Evolutionary conservation across 2,329 filamentous ascomycete genomes (phyloP).

Genomic region (Paecilomyces variotii): DNA sequence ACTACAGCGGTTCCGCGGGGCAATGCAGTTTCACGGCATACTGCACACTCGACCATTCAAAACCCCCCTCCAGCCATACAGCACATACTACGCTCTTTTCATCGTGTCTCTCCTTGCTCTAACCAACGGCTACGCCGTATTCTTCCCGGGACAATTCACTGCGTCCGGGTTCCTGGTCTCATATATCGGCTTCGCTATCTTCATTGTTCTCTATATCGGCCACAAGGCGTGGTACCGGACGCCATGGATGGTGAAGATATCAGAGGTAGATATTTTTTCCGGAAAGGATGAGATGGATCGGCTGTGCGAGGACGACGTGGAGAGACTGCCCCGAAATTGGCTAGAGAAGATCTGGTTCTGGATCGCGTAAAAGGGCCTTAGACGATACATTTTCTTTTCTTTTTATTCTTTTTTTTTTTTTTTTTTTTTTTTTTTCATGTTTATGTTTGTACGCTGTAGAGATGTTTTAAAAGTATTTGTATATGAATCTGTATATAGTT

Average conservation of each 20-base stretch:
- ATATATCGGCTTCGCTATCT: constrained; percentile 49
- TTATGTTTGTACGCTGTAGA: too few species aligned
- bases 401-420: not conserved
- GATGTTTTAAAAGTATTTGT: too few species aligned
- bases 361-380: constrained; percentile 27
- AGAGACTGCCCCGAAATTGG: constrained; percentile 33
- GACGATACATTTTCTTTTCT: too few species aligned
- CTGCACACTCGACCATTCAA: constrained; percentile 43
- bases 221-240: constrained; percentile 28
- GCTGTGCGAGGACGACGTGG: constrained; percentile 34
- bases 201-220: constrained; percentile 33
- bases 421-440: not conserved
- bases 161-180: constrained; percentile 44
- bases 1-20: constrained; percentile 44
- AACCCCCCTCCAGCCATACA: constrained; percentile 45
- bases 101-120: constrained; percentile 44
- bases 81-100: constrained; percentile 42
- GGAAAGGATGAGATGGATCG: constrained; percentile 36
- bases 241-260: constrained; percentile 22
- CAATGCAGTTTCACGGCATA: constrained; percentile 41
- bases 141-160: constrained; percentile 40
- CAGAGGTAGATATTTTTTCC: constrained; percentile 37
- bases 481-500: too few species aligned
- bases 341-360: constrained; percentile 40
- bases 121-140: constrained; percentile 51